Conservation (phyloP, 2,329 filamentous ascomycete species). For the Aspergillus quadricinctus region DNA sequence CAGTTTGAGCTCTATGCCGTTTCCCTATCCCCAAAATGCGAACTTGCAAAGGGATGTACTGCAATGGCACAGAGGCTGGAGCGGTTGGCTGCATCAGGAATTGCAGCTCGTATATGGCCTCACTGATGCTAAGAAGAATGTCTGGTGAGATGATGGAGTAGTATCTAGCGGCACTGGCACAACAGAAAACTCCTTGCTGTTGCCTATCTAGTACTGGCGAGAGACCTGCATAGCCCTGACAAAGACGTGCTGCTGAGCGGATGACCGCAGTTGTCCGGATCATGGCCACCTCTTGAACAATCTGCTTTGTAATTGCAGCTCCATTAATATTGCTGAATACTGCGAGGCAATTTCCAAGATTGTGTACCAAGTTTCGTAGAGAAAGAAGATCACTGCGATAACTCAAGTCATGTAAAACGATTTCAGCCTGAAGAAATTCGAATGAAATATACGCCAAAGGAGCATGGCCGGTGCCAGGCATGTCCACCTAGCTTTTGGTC, state of each 20-base stretch:
- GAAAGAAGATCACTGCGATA: neutral
- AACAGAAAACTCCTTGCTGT: too few species aligned
- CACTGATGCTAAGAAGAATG: neutral
- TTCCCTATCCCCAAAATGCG: too few species aligned
- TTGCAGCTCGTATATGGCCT: neutral
- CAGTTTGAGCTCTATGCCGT: too few species aligned
- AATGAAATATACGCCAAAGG: neutral
- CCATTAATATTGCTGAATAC: neutral
- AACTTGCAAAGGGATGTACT: too few species aligned
- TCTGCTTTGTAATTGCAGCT: neutral
- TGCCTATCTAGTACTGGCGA: too few species aligned
- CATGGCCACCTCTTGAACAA: neutral
- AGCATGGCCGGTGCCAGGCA: neutral
- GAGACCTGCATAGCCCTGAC: too few species aligned
- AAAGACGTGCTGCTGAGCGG: too few species aligned
- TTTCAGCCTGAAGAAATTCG: neutral
- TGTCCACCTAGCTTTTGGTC: neutral
- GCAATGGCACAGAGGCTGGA: too few species aligned
- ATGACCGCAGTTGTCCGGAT: too few species aligned
- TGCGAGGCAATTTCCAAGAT: neutral
- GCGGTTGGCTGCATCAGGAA: neutral
- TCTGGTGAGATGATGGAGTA: too few species aligned
- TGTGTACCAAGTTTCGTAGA: neutral
- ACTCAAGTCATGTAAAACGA: neutral
- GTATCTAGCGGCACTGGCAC: too few species aligned